Percentiles rank a stretch among this genome's conserved stretches.
phyloP scores from a whole-genome alignment of 441 rosid genomes.

The Eutrema salsugineum region DNA sequence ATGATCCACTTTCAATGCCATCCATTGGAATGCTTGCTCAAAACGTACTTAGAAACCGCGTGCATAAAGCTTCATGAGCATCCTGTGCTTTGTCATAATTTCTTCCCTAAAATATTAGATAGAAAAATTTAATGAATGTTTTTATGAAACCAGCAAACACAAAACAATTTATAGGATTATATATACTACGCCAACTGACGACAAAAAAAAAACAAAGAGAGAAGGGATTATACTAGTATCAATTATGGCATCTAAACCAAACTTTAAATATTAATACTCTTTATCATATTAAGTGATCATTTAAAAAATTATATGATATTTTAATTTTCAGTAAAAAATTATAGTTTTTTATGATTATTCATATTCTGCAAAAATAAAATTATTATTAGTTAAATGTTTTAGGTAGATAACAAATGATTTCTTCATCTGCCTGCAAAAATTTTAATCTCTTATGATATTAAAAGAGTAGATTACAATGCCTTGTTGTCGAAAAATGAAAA shows the following conservation, averaged over 20 bases:
- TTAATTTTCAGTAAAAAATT: too few relatives aligned
- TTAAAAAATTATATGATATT: too few relatives aligned
- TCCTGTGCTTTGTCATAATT: slow-evolving; percentile 18
- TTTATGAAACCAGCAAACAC: background rate
- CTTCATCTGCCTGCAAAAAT: too few relatives aligned
- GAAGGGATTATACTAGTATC: too few relatives aligned
- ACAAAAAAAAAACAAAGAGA: background rate
- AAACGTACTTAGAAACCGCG: slow-evolving; percentile 30
- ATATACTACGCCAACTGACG: too few relatives aligned
- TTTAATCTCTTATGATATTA: too few relatives aligned
- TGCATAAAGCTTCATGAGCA: slow-evolving; percentile 28
- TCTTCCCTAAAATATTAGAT: background rate
- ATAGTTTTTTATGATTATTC: too few relatives aligned
- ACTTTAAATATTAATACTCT: too few relatives aligned
- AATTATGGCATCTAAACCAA: background rate
- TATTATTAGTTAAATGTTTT: too few relatives aligned
- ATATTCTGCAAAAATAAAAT: too few relatives aligned
- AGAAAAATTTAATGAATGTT: background rate
- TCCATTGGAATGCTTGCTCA: slow-evolving; percentile 19
- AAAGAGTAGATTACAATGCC: background rate
- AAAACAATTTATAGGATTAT: background rate
- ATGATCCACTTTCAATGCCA: slow-evolving; percentile 21
- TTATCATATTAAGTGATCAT: too few relatives aligned
- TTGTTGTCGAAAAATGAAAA: background rate
- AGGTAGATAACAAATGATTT: too few relatives aligned